Conservation (phyloP, 495 filamentous ascomycete genomes). For the Hypoxylon cercidicola region DNA sequence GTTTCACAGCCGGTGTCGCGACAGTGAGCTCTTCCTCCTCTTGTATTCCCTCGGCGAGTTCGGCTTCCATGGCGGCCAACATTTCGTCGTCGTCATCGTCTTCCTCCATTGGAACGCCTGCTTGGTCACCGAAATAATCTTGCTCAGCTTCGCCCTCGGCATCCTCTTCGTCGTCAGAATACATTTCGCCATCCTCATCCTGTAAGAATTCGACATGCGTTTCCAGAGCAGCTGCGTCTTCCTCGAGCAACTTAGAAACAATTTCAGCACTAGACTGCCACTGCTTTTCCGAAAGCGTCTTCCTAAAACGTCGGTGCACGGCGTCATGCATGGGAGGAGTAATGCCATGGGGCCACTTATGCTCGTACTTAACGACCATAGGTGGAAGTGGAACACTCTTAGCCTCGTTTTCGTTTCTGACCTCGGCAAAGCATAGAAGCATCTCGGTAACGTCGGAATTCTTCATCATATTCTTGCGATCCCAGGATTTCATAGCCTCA, state of each 20-base stretch:
- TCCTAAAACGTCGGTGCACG: constrained; percentile 85
- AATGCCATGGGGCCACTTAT: constrained; percentile 90
- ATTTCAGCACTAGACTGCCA: constrained; percentile 89
- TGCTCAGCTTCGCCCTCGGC: constrained; percentile 64
- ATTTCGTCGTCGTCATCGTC: constrained; percentile 53
- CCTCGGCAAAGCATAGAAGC: constrained; percentile 79
- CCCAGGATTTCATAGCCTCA: constrained; percentile 97
- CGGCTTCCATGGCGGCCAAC: constrained; percentile 54
- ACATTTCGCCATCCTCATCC: constrained; percentile 58
- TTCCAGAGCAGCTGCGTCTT: constrained; percentile 64
- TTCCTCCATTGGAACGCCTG: constrained; percentile 21
- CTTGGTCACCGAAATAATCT: constrained; percentile 51
- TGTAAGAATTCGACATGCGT: constrained; percentile 62
- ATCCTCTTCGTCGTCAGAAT: constrained; percentile 66
- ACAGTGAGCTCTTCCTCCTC: constrained; percentile 41
- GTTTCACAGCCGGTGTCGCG: constrained; percentile 47
- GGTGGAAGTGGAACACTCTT: constrained; percentile 70
- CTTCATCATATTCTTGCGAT: constrained; percentile 91
- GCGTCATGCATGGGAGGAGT: constrained; percentile 91
- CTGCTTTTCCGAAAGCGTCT: constrained; percentile 80
- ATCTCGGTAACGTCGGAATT: constrained; percentile 95
- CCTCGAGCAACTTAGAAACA: constrained; percentile 77
- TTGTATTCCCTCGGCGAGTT: constrained; percentile 47
- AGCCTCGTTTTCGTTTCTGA: constrained; percentile 79
- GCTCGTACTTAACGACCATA: constrained; percentile 69